Conservation (phyloP, 2,329 filamentous ascomycete species). For the Claviceps africana region DNA sequence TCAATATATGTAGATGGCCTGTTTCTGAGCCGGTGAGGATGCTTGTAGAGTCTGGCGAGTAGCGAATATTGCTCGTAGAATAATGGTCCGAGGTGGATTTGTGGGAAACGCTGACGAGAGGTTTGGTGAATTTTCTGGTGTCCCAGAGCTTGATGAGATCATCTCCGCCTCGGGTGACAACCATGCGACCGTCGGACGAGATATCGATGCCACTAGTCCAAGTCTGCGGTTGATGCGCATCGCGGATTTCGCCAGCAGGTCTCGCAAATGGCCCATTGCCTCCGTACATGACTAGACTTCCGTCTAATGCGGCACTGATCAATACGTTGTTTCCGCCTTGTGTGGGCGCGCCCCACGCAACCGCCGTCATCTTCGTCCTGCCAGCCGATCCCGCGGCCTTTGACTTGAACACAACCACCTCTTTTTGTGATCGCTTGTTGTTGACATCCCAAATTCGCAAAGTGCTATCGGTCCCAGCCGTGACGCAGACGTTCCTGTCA, state of each 20-base stretch:
- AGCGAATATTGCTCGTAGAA: conserved; percentile 74
- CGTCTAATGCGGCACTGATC: conserved; percentile 73
- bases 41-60: conserved; percentile 69
- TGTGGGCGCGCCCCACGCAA: conserved; percentile 66
- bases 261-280: conserved; percentile 77
- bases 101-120: conserved; percentile 67
- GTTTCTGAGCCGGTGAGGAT: conserved; percentile 80
- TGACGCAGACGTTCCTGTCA: conserved; percentile 72
- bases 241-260: conserved; percentile 67
- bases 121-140: conserved; percentile 84
- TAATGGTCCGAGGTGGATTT: conserved; percentile 72
- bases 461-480: conserved; percentile 88
- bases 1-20: conserved; percentile 82
- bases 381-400: conserved; percentile 77
- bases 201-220: conserved; percentile 92
- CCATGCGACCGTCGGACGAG: conserved; percentile 76
- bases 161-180: conserved; percentile 84
- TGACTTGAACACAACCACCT: conserved; percentile 93
- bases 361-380: conserved; percentile 83
- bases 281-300: conserved; percentile 80
- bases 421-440: conserved; percentile 75
- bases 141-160: conserved; percentile 94
- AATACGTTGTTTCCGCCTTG: conserved; percentile 71
- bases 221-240: conserved; percentile 68
- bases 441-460: conserved; percentile 95